Percentiles rank a stretch among this genome's conserved stretches.
These are phyloP conservation scores for Coemansia sp. DNA, from an alignment of 192 early-diverging fungal species.

Conservation along the genomic window DNA sequence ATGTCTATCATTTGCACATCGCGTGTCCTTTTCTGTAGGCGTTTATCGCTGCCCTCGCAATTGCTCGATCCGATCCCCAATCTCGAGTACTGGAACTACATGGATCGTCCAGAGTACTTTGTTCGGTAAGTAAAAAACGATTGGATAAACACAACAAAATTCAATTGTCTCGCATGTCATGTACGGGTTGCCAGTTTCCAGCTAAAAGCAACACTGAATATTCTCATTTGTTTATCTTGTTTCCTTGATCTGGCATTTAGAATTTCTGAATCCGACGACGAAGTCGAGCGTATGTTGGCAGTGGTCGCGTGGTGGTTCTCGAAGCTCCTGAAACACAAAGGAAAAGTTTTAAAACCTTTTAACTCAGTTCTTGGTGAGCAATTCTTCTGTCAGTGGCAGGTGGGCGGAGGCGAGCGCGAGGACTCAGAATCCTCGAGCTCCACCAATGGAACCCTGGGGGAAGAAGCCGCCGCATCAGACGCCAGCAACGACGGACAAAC, in stretches of 20 bases:
- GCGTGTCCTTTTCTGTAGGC: conserved; percentile 51
- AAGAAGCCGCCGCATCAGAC: neutral
- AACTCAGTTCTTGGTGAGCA: conserved; percentile 62
- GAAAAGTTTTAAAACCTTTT: conserved; percentile 59
- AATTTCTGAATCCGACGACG: conserved; percentile 63
- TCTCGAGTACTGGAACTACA: conserved; percentile 77
- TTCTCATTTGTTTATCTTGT: too few species aligned
- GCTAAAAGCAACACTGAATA: too few species aligned
- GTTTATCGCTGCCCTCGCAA: conserved; percentile 70
- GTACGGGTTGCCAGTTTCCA: too few species aligned
- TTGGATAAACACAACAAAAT: neutral
- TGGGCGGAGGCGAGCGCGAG: conserved; percentile 18
- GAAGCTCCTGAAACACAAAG: conserved; percentile 65
- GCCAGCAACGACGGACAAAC: conserved; percentile 12
- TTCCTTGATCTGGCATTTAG: conserved; percentile 20
- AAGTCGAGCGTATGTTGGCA: conserved; percentile 68
- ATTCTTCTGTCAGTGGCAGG: conserved; percentile 60
- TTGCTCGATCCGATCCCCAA: conserved; percentile 71
- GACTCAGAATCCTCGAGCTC: conserved; percentile 43
- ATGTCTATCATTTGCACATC: too few species aligned
- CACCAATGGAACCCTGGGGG: conserved; percentile 18
- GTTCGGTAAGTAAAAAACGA: conserved; percentile 44
- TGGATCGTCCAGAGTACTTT: conserved; percentile 75
- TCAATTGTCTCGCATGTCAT: neutral
- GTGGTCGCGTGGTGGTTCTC: conserved; percentile 72